Percentiles rank a stretch among this genome's conserved stretches.
phyloP scores from a whole-genome alignment of 1,284 basidiomycete species.

The Naganishia albida region DNA sequence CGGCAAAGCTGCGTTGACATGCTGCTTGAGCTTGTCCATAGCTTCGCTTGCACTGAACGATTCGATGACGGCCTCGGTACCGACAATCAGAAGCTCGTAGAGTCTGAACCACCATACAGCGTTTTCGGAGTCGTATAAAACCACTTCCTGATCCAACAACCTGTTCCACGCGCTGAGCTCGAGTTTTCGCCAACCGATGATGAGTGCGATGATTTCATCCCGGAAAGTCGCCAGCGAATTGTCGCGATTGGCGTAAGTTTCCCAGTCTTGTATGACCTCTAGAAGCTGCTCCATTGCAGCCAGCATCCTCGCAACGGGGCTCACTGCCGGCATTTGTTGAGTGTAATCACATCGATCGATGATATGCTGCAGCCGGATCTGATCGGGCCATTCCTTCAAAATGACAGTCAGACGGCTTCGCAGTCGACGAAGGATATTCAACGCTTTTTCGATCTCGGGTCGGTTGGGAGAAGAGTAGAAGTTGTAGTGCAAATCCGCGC shows the following conservation, averaged over 20 bases:
- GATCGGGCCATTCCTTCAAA: slow-evolving; percentile 88
- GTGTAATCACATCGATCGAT: slow-evolving; percentile 72
- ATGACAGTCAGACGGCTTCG: slow-evolving; percentile 62
- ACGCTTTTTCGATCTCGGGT: slow-evolving; percentile 66
- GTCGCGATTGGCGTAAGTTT: slow-evolving; percentile 84
- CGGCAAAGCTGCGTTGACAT: slow-evolving; percentile 70
- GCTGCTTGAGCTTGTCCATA: slow-evolving; percentile 55
- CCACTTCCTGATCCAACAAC: slow-evolving; percentile 72
- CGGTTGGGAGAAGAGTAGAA: slow-evolving; percentile 80
- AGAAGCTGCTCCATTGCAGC: slow-evolving; percentile 84
- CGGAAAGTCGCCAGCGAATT: slow-evolving; percentile 76
- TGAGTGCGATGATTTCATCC: slow-evolving; percentile 67
- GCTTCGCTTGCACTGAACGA: slow-evolving; percentile 44
- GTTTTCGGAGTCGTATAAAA: slow-evolving; percentile 64
- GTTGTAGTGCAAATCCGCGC: slow-evolving; percentile 58
- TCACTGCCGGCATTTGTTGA: slow-evolving; percentile 65
- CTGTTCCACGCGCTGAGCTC: slow-evolving; percentile 86
- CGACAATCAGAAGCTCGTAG: slow-evolving; percentile 76
- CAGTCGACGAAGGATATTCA: slow-evolving; percentile 61
- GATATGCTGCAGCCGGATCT: slow-evolving; percentile 90
- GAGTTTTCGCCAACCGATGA: slow-evolving; percentile 86
- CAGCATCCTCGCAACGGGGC: slow-evolving; percentile 80
- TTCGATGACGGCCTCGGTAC: slow-evolving; percentile 60
- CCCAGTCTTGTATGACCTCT: slow-evolving; percentile 92
- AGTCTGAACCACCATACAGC: slow-evolving; percentile 90